A percentile compares a stretch with the other conserved stretches of the same genome.
These are phyloP conservation scores for Cercospora sp. DNA, from an alignment of 2,329 filamentous ascomycete species.

Conservation along the genomic window DNA sequence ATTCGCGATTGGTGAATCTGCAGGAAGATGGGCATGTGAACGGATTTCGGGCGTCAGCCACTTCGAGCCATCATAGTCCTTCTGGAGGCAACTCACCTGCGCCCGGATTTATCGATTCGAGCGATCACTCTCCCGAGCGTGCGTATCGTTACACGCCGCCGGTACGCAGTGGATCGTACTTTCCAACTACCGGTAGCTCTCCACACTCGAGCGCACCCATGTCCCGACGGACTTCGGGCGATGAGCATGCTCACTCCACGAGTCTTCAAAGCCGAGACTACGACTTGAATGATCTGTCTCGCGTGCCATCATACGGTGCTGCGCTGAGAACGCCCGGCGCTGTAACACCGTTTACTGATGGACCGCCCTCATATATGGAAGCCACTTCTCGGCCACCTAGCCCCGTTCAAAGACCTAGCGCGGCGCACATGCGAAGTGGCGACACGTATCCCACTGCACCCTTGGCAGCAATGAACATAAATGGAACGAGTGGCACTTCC, in stretches of 20 bases:
- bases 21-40: slow-evolving; percentile 42
- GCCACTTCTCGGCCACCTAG: slow-evolving; percentile 43
- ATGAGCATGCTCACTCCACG: slow-evolving; percentile 25
- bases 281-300: slow-evolving; percentile 50
- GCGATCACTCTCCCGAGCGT: slow-evolving; percentile 29
- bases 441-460: slow-evolving; percentile 23
- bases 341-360: slow-evolving; percentile 45
- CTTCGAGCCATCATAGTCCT: slow-evolving; percentile 32
- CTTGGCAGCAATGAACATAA: slow-evolving; percentile 20
- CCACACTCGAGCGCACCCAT: slow-evolving; percentile 33
- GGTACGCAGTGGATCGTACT: slow-evolving; percentile 27
- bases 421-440: slow-evolving; percentile 33
- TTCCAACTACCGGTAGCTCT: slow-evolving; percentile 29
- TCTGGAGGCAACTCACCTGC: slow-evolving; percentile 39
- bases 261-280: slow-evolving; percentile 37
- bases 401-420: slow-evolving; percentile 33
- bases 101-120: slow-evolving; percentile 26
- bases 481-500: neutral
- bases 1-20: slow-evolving; percentile 65
- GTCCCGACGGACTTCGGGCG: slow-evolving; percentile 40
- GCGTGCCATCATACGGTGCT: slow-evolving; percentile 55
- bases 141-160: slow-evolving; percentile 19
- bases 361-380: slow-evolving; percentile 49
- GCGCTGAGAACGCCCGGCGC: slow-evolving; percentile 49
- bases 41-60: slow-evolving; percentile 32